Conservation (phyloP, 2,329 filamentous ascomycete genomes). For the Epichloe aotearoae region DNA sequence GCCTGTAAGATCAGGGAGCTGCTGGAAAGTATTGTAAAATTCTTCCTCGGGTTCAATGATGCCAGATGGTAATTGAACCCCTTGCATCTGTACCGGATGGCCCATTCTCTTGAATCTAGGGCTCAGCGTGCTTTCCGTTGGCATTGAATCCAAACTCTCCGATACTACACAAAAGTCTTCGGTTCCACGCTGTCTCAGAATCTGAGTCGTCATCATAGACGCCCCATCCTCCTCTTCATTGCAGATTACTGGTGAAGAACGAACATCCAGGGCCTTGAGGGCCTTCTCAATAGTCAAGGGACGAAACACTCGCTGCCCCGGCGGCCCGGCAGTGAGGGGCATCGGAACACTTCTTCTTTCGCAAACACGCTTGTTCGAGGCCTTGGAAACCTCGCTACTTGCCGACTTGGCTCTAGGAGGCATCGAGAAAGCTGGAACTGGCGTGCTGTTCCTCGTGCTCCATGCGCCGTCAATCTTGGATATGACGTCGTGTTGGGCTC, state of each 20-base stretch:
- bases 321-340: conserved; percentile 41
- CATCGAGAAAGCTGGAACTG: neutral
- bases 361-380: conserved; percentile 15
- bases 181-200: conserved; percentile 12
- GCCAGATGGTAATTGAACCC: neutral
- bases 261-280: conserved; percentile 16
- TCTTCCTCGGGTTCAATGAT: conserved; percentile 1
- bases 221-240: conserved; percentile 13
- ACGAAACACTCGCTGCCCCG: conserved; percentile 37
- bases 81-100: neutral
- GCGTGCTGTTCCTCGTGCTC: conserved; percentile 1
- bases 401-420: neutral
- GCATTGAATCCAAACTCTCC: neutral
- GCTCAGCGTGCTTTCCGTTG: neutral
- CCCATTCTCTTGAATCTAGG: neutral
- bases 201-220: conserved; percentile 11
- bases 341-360: conserved; percentile 28
- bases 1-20: neutral
- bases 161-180: conserved; percentile 5
- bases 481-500: neutral
- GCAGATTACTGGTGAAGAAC: conserved; percentile 1
- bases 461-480: conserved; percentile 2
- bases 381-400: neutral
- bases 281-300: conserved; percentile 29
- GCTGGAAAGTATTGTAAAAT: neutral